Percentiles rank a stretch among this genome's conserved stretches.
These are phyloP conservation scores for Boletus reticulatus DNA, from an alignment of 768 basidiomycete species.

Conservation along the genomic window DNA sequence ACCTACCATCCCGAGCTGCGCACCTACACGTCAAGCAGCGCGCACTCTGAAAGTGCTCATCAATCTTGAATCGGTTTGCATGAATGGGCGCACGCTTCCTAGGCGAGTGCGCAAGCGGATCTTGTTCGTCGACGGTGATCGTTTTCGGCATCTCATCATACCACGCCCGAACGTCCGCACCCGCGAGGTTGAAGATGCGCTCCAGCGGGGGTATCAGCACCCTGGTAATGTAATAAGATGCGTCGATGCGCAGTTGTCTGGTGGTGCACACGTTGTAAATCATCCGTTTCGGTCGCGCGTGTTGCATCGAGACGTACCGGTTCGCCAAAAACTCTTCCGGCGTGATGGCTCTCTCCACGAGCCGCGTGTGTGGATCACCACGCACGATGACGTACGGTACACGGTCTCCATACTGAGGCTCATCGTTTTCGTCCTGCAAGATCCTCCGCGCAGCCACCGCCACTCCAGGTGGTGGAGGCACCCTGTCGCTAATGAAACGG, in stretches of 20 bases:
- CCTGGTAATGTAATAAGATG: constrained; percentile 81
- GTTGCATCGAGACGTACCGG: constrained; percentile 40
- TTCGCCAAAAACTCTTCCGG: constrained; percentile 69
- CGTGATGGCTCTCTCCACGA: constrained; percentile 74
- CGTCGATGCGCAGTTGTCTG: constrained; percentile 78
- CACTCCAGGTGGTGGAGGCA: constrained; percentile 88
- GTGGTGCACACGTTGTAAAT: not conserved
- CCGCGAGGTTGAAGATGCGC: constrained; percentile 76
- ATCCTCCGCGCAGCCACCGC: constrained; percentile 78
- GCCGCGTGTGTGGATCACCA: constrained; percentile 57
- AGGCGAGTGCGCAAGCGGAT: constrained; percentile 36
- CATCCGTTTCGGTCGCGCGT: not conserved
- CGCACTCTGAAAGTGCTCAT: constrained; percentile 70
- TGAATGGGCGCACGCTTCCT: constrained; percentile 28
- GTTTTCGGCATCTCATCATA: constrained; percentile 7
- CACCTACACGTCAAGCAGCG: constrained; percentile 68
- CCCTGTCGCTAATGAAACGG: constrained; percentile 59
- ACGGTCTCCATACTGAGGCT: constrained; percentile 90
- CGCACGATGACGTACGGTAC: constrained; percentile 86
- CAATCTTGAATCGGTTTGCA: constrained; percentile 52
- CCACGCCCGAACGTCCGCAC: constrained; percentile 1
- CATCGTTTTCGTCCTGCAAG: constrained; percentile 72
- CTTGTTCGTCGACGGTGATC: constrained; percentile 35
- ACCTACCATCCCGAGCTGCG: constrained; percentile 50
- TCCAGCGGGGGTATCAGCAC: constrained; percentile 89